These are phyloP conservation scores for Pisolithus orientalis DNA, from an alignment of 768 basidiomycete genomes.

Conservation along the genomic window DNA sequence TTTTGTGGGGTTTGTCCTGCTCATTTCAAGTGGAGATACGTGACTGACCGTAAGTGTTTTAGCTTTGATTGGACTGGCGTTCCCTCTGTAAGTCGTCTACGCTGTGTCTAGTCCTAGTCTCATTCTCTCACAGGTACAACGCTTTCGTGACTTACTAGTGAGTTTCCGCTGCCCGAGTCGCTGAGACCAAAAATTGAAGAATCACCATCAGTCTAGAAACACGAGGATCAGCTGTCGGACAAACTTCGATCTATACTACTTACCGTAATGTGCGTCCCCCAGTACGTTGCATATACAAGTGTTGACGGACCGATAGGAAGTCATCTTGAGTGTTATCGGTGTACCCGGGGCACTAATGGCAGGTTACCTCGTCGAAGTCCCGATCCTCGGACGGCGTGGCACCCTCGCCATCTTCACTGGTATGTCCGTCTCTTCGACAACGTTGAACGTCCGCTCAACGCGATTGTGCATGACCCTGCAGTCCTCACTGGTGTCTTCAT, in stretches of 20 bases:
- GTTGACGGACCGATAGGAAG: slow-evolving; percentile 32
- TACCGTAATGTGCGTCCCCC: slow-evolving; percentile 56
- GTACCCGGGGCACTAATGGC: slow-evolving; percentile 53
- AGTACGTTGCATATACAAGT: not conserved
- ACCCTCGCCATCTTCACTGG: slow-evolving; percentile 47
- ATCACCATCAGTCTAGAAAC: slow-evolving; percentile 43
- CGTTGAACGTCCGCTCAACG: not conserved
- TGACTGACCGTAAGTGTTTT: slow-evolving; percentile 1
- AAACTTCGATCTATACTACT: slow-evolving; percentile 61
- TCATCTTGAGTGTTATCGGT: slow-evolving; percentile 51
- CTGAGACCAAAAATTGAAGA: not conserved
- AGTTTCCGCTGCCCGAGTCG: not conserved
- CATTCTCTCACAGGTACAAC: slow-evolving; percentile 34
- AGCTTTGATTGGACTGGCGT: slow-evolving; percentile 75
- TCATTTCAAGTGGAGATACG: not conserved
- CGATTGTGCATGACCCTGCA: slow-evolving; percentile 6
- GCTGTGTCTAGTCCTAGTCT: not conserved
- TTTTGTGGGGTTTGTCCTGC: slow-evolving; percentile 41
- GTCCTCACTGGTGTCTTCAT: slow-evolving; percentile 53
- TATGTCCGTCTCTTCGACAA: slow-evolving; percentile 11
- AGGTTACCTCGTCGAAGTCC: slow-evolving; percentile 48
- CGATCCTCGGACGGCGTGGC: slow-evolving; percentile 45
- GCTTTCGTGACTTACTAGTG: slow-evolving; percentile 50
- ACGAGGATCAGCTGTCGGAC: slow-evolving; percentile 66
- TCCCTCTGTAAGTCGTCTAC: slow-evolving; percentile 45